phyloP scores from a whole-genome alignment of 352 stramenopile genomes.

The Phytopythium helicoides region DNA sequence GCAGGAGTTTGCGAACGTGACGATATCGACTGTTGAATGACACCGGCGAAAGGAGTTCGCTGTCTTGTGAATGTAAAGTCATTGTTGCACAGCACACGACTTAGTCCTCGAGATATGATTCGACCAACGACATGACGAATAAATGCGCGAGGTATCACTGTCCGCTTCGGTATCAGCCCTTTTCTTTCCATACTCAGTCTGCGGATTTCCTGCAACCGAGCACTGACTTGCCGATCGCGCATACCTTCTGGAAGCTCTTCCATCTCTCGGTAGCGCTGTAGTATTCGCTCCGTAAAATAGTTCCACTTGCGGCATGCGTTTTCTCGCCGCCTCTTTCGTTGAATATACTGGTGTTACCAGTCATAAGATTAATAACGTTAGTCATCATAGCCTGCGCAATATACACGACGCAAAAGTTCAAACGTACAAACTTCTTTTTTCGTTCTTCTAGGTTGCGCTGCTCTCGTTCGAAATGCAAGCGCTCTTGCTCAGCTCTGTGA shows the following conservation, averaged over 20 bases:
- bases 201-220: no score
- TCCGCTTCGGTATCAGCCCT: neutral
- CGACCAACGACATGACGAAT: constrained; percentile 33
- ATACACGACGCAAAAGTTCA: no score
- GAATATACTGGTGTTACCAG: constrained; percentile 1
- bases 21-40: no score
- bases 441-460: constrained; percentile 35
- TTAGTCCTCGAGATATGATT: constrained; percentile 20
- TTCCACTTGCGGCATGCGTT: constrained; percentile 31
- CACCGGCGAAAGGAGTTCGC: no score
- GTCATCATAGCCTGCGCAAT: no score
- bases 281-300: constrained; percentile 29
- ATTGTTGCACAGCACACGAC: constrained; percentile 31
- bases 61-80: constrained; percentile 18
- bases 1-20: neutral
- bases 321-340: constrained; percentile 31
- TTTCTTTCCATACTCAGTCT: no score
- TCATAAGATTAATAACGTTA: no score
- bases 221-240: no score
- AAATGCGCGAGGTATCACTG: constrained; percentile 15
- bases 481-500: constrained; percentile 28
- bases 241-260: constrained; percentile 4
- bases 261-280: constrained; percentile 13
- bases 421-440: constrained; percentile 30
- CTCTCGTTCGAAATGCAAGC: constrained; percentile 29